Evolutionary conservation across 2,329 filamentous ascomycete genomes (phyloP), one percentile per base, ranked within the genome.

Genomic region (Didymellaceae sp.): DNA sequence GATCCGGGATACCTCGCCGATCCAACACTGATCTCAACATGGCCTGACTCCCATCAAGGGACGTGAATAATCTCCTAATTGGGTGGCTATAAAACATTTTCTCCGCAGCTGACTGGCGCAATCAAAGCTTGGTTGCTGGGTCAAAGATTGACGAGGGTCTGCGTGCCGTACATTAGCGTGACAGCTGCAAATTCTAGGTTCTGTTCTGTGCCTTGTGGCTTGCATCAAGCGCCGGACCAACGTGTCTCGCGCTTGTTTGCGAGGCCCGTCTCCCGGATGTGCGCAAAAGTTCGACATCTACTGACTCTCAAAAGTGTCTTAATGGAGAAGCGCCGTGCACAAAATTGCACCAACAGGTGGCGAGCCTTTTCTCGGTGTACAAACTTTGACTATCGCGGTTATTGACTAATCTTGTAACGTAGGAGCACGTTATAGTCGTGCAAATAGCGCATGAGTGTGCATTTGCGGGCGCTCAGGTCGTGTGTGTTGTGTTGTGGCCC

Each of bases 141-240:
- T 51, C 45, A 7, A 14, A n/a, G n/a, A n/a, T n/a, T n/a, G n/a
- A n/a, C n/a, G 20, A 41, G 41, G 35, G 34, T 37, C 37, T 35
- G 42, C 17, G 32, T 42, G 31, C 32, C 18, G 32, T 21, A 32
- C 25, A 33, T 33, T 46, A 46, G 42, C 42, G 42, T 51, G 41
- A 45, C 48, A 52, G 48, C 35, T 52, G 48, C 20, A 20, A 31
- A 40, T 44, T 45, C 26, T 44, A 44, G 40, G 44, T 28, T 26
- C 37, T 46, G n/a, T n/a, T n/a, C n/a, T n/a, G n/a, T n/a, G n/a
- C n/a, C n/a, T n/a, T n/a, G n/a, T n/a, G n/a, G n/a, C n/a, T n/a
- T n/a, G 41, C 24, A 24, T 45, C 24, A 51, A 22, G 22, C 35
- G 25, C 14, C 20, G 10, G 24, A 32, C 25, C 32, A 45, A 41